Conservation (phyloP, 805 yeast genomes). For the Suhomyces emberorum region DNA sequence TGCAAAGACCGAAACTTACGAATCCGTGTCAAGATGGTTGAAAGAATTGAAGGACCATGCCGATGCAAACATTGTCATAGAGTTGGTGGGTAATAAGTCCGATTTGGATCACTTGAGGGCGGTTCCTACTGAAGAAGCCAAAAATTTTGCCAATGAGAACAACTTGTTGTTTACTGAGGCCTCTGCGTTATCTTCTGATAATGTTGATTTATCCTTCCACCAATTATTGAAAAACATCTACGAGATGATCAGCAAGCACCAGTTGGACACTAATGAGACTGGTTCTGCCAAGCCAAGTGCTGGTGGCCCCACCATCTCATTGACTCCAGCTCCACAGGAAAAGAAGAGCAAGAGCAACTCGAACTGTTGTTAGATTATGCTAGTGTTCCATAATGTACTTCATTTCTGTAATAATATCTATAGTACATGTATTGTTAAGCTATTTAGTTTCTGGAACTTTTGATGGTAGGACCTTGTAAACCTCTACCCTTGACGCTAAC, state of each 20-base stretch:
- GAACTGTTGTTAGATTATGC: conserved; percentile 58
- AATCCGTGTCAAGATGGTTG: conserved; percentile 82
- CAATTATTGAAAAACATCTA: conserved; percentile 90
- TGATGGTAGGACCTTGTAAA: conserved; percentile 22
- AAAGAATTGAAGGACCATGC: conserved; percentile 90
- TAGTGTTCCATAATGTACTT: neutral
- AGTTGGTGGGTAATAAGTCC: conserved; percentile 86
- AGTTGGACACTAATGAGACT: conserved; percentile 80
- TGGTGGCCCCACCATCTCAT: conserved; percentile 85
- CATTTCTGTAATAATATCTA: no score
- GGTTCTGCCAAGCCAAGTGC: conserved; percentile 52
- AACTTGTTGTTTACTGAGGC: conserved; percentile 92
- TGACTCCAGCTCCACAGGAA: conserved; percentile 91
- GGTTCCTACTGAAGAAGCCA: conserved; percentile 97
- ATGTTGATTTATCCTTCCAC: conserved; percentile 92
- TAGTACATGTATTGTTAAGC: no score
- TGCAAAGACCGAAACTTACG: conserved; percentile 84
- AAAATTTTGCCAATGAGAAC: conserved; percentile 89
- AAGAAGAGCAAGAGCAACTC: conserved; percentile 55
- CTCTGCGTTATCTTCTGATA: conserved; percentile 88
- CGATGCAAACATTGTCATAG: conserved; percentile 91
- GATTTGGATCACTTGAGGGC: conserved; percentile 92
- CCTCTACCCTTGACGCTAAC: conserved; percentile 24
- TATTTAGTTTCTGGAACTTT: conserved; percentile 3
- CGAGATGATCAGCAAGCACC: conserved; percentile 91